Percentiles rank a stretch among this genome's conserved stretches.
Conservation (phyloP, 164 flowering plant genomes). For the Magnolia officinalis region DNA sequence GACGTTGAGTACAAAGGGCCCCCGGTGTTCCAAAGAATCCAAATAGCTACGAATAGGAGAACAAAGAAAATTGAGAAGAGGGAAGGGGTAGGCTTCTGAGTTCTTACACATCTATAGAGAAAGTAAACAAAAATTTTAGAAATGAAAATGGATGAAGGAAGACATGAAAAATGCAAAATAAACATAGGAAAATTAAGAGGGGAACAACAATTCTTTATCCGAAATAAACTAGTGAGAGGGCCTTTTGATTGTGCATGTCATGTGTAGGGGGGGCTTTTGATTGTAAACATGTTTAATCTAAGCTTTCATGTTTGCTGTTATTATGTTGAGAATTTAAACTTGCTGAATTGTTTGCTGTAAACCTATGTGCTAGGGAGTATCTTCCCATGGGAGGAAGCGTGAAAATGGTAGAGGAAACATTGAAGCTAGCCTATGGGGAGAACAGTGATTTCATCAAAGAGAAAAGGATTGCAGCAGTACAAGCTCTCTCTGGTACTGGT, state of each 20-base stretch:
- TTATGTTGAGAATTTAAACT: not conserved
- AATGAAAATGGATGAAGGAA: too few species aligned
- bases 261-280: too few species aligned
- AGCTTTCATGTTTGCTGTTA: not conserved
- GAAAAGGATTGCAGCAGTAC: slow-evolving; percentile 82
- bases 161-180: too few species aligned
- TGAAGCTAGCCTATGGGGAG: slow-evolving; percentile 95
- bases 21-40: too few species aligned
- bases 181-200: too few species aligned
- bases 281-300: too few species aligned
- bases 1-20: too few species aligned
- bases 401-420: slow-evolving; percentile 77
- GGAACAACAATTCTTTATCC: not conserved
- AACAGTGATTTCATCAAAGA: slow-evolving; percentile 76
- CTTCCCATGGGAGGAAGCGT: slow-evolving; percentile 98
- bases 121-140: too few species aligned
- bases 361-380: slow-evolving; percentile 63
- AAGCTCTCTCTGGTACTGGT: slow-evolving; percentile 95
- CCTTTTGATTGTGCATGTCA: not conserved
- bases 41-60: too few species aligned
- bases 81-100: too few species aligned
- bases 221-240: not conserved
- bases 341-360: not conserved
- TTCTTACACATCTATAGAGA: too few species aligned
- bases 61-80: too few species aligned